Conservation (phyloP, 768 basidiomycete species). For the Collybia mongolica region DNA sequence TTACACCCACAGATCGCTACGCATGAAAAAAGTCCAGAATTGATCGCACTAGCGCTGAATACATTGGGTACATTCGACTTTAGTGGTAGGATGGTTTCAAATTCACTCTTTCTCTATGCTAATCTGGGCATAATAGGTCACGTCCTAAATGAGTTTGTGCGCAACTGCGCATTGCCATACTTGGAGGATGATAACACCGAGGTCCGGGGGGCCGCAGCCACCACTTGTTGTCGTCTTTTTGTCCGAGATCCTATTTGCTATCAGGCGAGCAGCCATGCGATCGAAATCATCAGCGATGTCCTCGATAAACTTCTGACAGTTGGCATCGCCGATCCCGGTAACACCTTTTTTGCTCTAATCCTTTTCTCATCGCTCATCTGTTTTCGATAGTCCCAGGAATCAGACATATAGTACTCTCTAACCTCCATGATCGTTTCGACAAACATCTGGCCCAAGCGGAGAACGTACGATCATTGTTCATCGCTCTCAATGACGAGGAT, state of each 20-base stretch:
- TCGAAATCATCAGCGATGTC: constrained; percentile 97
- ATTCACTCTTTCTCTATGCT: not conserved
- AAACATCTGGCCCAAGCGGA: constrained; percentile 97
- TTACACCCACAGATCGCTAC: constrained; percentile 33
- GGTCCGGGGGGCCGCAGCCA: constrained; percentile 84
- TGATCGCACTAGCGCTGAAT: constrained; percentile 78
- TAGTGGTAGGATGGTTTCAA: constrained; percentile 53
- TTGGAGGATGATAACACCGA: constrained; percentile 90
- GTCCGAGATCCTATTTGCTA: constrained; percentile 94
- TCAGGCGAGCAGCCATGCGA: constrained; percentile 93
- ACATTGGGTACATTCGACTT: constrained; percentile 95
- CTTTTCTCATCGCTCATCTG: constrained; percentile 2
- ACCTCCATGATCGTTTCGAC: constrained; percentile 92
- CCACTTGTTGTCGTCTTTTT: constrained; percentile 90
- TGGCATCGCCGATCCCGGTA: constrained; percentile 95
- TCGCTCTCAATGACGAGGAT: constrained; percentile 95
- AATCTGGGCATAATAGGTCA: constrained; percentile 56
- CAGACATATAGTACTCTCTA: constrained; percentile 80
- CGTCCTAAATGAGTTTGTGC: constrained; percentile 93
- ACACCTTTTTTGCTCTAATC: constrained; percentile 2
- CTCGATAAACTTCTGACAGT: constrained; percentile 94
- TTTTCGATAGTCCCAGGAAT: constrained; percentile 67
- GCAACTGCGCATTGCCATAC: constrained; percentile 87
- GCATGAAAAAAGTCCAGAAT: constrained; percentile 63
- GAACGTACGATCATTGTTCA: constrained; percentile 96